A percentile compares a stretch with the other conserved stretches of the same genome.
Conservation (phyloP, 768 basidiomycete genomes). For the Lentinula sp. region DNA sequence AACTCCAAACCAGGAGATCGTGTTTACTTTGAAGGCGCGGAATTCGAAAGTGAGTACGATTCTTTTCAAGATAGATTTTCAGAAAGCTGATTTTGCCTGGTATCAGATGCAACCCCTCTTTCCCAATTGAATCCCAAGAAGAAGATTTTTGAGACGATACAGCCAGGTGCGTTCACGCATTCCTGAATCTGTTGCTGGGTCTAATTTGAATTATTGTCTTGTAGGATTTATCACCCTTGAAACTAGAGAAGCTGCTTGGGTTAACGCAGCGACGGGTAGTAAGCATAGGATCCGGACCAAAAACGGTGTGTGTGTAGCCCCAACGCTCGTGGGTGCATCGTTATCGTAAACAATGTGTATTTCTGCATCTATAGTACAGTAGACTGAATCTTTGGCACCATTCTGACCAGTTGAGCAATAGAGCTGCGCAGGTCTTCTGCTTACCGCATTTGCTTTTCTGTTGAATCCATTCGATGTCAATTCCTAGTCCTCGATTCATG, state of each 20-base stretch:
- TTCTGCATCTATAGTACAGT: neutral
- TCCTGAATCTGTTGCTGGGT: neutral
- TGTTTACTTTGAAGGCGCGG: constrained; percentile 90
- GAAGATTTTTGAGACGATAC: constrained; percentile 97
- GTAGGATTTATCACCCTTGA: constrained; percentile 87
- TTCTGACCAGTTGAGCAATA: too few species aligned
- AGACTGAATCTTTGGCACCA: too few species aligned
- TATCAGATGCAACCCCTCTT: constrained; percentile 56
- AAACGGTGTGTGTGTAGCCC: constrained; percentile 74
- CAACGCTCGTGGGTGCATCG: constrained; percentile 84
- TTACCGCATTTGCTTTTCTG: too few species aligned
- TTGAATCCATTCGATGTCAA: too few species aligned
- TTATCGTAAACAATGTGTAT: constrained; percentile 52
- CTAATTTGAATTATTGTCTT: neutral
- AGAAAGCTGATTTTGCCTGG: neutral
- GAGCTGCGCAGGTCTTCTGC: too few species aligned
- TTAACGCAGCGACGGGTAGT: constrained; percentile 73
- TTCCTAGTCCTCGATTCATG: too few species aligned
- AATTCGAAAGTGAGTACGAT: constrained; percentile 63
- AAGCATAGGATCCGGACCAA: constrained; percentile 85
- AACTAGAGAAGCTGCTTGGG: constrained; percentile 86
- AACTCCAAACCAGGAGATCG: constrained; percentile 87
- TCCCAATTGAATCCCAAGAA: constrained; percentile 95
- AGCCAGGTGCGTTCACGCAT: constrained; percentile 55
- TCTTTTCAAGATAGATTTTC: neutral